These are phyloP conservation scores for Talaromyces nanjingensis DNA, from an alignment of 495 filamentous ascomycete genomes.

Conservation along the genomic window DNA sequence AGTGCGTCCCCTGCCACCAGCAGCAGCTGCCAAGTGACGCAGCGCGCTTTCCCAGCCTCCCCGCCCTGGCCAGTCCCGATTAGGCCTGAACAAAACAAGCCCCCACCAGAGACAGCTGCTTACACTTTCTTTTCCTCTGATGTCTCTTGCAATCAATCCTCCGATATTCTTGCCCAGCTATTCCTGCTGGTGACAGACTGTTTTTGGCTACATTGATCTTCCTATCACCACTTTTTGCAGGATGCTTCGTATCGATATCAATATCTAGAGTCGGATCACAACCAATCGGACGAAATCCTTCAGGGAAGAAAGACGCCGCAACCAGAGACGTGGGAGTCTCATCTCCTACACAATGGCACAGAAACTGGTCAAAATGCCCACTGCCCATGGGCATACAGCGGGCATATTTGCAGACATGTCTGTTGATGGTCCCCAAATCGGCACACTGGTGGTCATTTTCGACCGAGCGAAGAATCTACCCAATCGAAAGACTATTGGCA, in stretches of 20 bases:
- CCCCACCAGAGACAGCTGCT: constrained; percentile 3
- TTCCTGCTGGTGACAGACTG: background rate
- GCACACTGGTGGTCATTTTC: constrained; percentile 84
- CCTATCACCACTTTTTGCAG: background rate
- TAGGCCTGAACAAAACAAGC: constrained; percentile 12
- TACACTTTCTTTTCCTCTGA: background rate
- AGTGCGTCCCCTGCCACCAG: constrained; percentile 2
- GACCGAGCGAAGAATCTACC: constrained; percentile 95
- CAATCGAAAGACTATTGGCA: constrained; percentile 93
- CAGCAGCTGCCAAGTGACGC: background rate
- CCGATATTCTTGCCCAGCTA: background rate
- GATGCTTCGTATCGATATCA: background rate
- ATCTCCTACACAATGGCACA: constrained; percentile 20
- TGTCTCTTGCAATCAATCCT: background rate
- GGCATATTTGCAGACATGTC: constrained; percentile 96
- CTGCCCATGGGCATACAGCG: constrained; percentile 60
- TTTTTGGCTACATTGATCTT: background rate
- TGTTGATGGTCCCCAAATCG: constrained; percentile 89
- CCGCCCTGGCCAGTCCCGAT: constrained; percentile 8
- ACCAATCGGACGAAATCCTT: background rate
- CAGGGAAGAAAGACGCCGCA: background rate
- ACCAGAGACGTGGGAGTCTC: background rate
- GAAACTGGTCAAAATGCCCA: constrained; percentile 27
- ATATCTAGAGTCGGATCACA: background rate
- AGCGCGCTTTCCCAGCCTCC: constrained; percentile 9